Evolutionary conservation across 495 filamentous ascomycete species (phyloP).

Genomic region (Annulohypoxylon stygium): DNA sequence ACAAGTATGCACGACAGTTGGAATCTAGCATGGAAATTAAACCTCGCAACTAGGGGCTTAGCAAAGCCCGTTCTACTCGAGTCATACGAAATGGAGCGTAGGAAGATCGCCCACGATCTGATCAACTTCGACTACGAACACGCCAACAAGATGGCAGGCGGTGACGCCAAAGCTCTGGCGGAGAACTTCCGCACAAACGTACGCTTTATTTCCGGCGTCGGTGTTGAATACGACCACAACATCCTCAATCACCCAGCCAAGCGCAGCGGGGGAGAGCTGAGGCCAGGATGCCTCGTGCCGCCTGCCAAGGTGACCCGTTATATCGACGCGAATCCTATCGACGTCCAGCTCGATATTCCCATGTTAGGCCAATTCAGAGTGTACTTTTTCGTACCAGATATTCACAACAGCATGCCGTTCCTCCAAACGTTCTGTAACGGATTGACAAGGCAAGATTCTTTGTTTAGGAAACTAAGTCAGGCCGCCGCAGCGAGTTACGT

Average conservation of each 20-base stretch:
- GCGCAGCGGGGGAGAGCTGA: conserved; percentile 59
- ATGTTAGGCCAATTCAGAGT: conserved; percentile 76
- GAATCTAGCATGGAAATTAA: conserved; percentile 83
- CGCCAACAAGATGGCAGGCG: conserved; percentile 69
- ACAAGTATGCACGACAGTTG: conserved; percentile 81
- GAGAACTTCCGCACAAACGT: conserved; percentile 75
- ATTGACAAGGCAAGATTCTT: conserved; percentile 56
- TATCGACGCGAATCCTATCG: conserved; percentile 77
- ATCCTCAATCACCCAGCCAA: conserved; percentile 64
- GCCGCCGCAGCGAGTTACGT: conserved; percentile 66
- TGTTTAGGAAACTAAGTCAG: conserved; percentile 62
- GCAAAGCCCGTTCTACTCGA: conserved; percentile 65
- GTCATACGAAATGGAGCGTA: conserved; percentile 76
- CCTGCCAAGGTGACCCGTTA: conserved; percentile 75
- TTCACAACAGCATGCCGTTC: conserved; percentile 64
- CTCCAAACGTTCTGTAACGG: conserved; percentile 65
- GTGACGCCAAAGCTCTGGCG: conserved; percentile 67
- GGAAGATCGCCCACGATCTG: conserved; percentile 73
- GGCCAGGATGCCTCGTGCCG: conserved; percentile 70
- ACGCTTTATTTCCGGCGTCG: conserved; percentile 75
- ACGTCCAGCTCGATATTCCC: conserved; percentile 79
- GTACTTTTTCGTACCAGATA: conserved; percentile 72
- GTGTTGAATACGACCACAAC: conserved; percentile 71
- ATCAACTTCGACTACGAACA: conserved; percentile 75
- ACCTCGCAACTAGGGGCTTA: conserved; percentile 69